These are phyloP conservation scores for Didymella segeticola DNA, from an alignment of 2,329 filamentous ascomycete species.

Conservation along the genomic window DNA sequence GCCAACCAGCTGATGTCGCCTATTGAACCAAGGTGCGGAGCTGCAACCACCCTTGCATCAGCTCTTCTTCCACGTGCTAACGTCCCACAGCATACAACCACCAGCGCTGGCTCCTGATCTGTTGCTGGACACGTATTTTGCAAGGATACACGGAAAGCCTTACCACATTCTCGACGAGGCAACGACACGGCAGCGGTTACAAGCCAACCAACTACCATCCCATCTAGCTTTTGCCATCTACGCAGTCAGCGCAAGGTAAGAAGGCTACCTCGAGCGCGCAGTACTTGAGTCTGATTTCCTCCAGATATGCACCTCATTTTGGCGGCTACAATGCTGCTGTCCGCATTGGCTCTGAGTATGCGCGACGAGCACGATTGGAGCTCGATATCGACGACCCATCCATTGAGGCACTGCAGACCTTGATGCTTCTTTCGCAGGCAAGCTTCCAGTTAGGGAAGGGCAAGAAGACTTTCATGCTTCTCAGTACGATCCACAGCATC, in stretches of 20 bases:
- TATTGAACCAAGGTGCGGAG: constrained; percentile 46
- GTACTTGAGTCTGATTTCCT: constrained; percentile 40
- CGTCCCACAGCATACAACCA: constrained; percentile 44
- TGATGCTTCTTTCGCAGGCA: constrained; percentile 76
- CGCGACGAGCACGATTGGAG: constrained; percentile 70
- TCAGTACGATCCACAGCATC: constrained; percentile 62
- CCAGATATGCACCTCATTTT: constrained; percentile 72
- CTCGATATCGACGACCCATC: constrained; percentile 83
- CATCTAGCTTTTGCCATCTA: constrained; percentile 62
- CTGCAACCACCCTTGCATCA: constrained; percentile 13
- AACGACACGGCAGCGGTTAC: constrained; percentile 73
- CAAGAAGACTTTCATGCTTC: constrained; percentile 85
- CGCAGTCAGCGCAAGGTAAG: constrained; percentile 55
- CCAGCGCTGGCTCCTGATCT: constrained; percentile 63
- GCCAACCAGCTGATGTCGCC: constrained; percentile 46
- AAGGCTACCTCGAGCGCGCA: not conserved
- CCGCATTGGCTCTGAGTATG: constrained; percentile 74
- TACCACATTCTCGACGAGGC: constrained; percentile 83
- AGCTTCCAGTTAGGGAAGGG: constrained; percentile 80
- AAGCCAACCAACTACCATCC: constrained; percentile 67
- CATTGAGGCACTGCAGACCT: constrained; percentile 76
- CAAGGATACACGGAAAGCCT: constrained; percentile 79
- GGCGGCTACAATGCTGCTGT: constrained; percentile 72
- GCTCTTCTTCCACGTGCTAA: constrained; percentile 17
- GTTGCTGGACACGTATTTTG: constrained; percentile 80